Evolutionary conservation across 176 grass and related monocot genomes (phyloP).

Genomic region (Carex pumila): DNA sequence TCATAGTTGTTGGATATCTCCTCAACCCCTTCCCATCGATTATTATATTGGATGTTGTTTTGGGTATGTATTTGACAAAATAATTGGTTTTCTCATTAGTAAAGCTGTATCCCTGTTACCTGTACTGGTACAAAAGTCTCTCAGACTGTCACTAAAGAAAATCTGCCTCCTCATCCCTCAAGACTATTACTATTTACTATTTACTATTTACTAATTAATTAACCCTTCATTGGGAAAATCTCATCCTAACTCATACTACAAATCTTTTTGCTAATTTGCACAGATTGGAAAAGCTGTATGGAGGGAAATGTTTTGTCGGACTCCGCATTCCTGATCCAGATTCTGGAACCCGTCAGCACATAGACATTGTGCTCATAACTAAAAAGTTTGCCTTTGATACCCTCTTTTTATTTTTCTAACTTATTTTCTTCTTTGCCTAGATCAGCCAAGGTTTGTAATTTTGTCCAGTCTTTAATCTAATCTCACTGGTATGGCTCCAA

Average conservation of each 20-base stretch:
- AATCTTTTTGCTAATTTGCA: background rate
- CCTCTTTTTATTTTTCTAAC: background rate
- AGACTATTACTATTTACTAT: too few species aligned
- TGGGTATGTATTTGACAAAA: background rate
- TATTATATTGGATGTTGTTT: background rate
- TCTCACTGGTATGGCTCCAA: background rate
- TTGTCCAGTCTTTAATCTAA: background rate
- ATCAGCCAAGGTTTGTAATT: background rate
- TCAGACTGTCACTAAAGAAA: background rate
- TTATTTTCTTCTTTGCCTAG: background rate
- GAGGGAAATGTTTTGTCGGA: conserved; percentile 71
- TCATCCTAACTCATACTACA: too few species aligned
- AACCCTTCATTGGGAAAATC: background rate
- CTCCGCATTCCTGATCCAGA: conserved; percentile 90
- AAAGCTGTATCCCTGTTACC: background rate
- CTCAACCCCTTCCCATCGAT: background rate
- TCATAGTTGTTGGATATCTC: background rate
- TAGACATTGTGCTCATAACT: conserved; percentile 74
- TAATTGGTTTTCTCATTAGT: background rate
- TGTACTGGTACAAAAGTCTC: background rate
- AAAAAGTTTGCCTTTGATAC: conserved; percentile 33
- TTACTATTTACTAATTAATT: background rate
- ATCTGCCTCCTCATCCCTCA: background rate
- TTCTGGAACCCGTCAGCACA: conserved; percentile 57
- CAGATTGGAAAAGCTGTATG: conserved; percentile 88